These are phyloP conservation scores for Lathyrus oleraceus DNA, from an alignment of 306 rosid species.

Conservation along the genomic window DNA sequence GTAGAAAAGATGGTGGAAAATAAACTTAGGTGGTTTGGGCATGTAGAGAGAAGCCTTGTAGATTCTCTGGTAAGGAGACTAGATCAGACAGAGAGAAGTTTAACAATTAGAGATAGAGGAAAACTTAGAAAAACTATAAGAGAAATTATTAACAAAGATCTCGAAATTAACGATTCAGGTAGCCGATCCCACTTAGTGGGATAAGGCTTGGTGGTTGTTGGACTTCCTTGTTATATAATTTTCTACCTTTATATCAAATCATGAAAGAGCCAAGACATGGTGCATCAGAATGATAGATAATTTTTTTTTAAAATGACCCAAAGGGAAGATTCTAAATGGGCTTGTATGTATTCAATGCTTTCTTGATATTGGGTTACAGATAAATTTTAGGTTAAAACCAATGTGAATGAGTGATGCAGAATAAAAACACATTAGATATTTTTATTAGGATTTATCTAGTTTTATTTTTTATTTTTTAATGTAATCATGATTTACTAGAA, in stretches of 20 bases:
- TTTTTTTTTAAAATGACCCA: too few relatives aligned
- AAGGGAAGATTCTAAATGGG: not conserved
- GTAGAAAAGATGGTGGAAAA: too few relatives aligned
- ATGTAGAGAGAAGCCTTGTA: too few relatives aligned
- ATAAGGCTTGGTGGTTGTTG: too few relatives aligned
- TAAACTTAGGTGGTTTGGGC: too few relatives aligned
- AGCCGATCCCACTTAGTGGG: too few relatives aligned
- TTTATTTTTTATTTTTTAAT: not conserved
- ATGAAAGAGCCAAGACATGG: conserved; percentile 1
- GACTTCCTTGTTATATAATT: conserved; percentile 1
- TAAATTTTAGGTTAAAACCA: conserved; percentile 15
- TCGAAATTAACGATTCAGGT: too few relatives aligned
- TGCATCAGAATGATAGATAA: not conserved
- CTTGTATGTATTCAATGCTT: conserved; percentile 3
- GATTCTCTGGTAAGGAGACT: too few relatives aligned
- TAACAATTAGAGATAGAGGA: too few relatives aligned
- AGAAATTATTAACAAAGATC: too few relatives aligned
- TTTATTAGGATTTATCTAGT: not conserved
- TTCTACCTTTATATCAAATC: conserved; percentile 20
- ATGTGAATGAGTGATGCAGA: conserved; percentile 1
- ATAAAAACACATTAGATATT: not conserved
- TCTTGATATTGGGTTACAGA: not conserved
- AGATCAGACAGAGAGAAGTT: too few relatives aligned
- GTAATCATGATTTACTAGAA: conserved; percentile 16
- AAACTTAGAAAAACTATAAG: too few relatives aligned